phyloP scores from a whole-genome alignment of 495 filamentous ascomycete genomes.

The Daldinia caldariorum region DNA sequence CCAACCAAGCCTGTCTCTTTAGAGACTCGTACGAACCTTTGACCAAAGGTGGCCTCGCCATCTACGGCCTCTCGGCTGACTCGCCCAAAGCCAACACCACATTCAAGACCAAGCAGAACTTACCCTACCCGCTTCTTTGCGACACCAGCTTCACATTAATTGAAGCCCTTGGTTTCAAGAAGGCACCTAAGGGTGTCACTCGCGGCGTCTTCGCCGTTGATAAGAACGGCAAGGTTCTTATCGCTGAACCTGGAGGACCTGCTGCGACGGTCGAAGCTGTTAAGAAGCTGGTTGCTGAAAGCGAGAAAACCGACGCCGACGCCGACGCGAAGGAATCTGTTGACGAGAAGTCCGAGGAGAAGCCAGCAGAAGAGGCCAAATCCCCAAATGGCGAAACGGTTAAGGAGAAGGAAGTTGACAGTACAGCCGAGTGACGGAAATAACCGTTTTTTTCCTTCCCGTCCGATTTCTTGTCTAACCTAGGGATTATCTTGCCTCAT shows the following conservation, averaged over 20 bases:
- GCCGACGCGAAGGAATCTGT: conserved; percentile 28
- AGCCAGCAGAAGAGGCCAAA: conserved; percentile 36
- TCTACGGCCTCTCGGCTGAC: conserved; percentile 91
- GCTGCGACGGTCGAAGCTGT: conserved; percentile 66
- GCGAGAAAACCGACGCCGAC: conserved; percentile 25
- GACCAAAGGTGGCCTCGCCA: conserved; percentile 79
- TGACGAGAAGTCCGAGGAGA: conserved; percentile 35
- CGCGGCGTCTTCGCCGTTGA: conserved; percentile 89
- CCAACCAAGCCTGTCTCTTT: conserved; percentile 91
- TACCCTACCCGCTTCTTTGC: conserved; percentile 91
- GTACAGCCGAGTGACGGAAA: conserved; percentile 23
- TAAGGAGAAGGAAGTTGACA: conserved; percentile 44
- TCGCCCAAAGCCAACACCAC: conserved; percentile 87
- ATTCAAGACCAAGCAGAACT: conserved; percentile 86
- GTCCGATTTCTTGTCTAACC: conserved; percentile 11
- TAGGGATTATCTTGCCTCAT: conserved; percentile 25
- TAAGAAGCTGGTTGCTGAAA: conserved; percentile 58
- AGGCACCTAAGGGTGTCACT: conserved; percentile 75
- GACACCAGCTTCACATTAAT: conserved; percentile 78
- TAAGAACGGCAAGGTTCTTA: conserved; percentile 75
- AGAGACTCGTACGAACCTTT: conserved; percentile 81
- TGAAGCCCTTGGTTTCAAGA: conserved; percentile 78
- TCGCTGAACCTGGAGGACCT: conserved; percentile 68
- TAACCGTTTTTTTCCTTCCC: conserved; percentile 1
- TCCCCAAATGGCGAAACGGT: conserved; percentile 33